Percentiles rank a stretch among this genome's conserved stretches.
phyloP scores from a whole-genome alignment of 208 protist genomes.

The Acanthamoeba healyi region DNA sequence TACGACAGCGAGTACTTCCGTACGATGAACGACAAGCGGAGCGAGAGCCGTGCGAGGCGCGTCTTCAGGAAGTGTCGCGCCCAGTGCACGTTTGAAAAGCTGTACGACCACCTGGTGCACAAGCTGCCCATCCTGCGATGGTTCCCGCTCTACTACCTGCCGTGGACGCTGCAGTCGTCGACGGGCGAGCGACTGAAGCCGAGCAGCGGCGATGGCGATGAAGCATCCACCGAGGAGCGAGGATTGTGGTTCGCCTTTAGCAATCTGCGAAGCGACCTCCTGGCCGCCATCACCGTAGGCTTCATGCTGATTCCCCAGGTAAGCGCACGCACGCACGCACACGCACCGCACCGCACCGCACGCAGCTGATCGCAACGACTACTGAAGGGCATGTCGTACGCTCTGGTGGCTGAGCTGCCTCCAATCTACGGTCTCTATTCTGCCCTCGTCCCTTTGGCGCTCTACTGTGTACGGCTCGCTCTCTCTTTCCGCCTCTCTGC shows the following conservation, averaged over 20 bases:
- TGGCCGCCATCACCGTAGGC: conserved; percentile 13
- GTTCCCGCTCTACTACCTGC: conserved; percentile 32
- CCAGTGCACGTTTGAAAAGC: neutral
- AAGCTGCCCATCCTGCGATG: conserved; percentile 40
- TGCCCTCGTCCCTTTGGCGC: neutral
- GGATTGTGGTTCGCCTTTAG: neutral
- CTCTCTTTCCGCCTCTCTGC: neutral
- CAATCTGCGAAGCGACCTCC: conserved; percentile 8
- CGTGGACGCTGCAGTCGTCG: neutral
- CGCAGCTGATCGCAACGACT: too few species aligned
- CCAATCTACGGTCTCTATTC: conserved; percentile 55
- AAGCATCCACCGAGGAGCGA: neutral
- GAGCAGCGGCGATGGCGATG: neutral
- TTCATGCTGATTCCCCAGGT: conserved; percentile 71
- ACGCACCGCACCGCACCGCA: neutral
- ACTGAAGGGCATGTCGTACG: conserved; percentile 34
- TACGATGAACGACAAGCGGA: neutral
- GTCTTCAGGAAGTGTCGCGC: neutral
- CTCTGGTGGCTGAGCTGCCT: conserved; percentile 24
- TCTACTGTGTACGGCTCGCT: conserved; percentile 19
- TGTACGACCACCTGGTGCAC: neutral
- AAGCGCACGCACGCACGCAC: neutral
- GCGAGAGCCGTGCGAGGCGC: neutral
- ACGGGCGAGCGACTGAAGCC: neutral
- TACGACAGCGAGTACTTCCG: conserved; percentile 32